A percentile compares a stretch with the other conserved stretches of the same genome.
phyloP scores from a whole-genome alignment of 2,329 filamentous ascomycete genomes.

The Pseudopithomyces maydicus region DNA sequence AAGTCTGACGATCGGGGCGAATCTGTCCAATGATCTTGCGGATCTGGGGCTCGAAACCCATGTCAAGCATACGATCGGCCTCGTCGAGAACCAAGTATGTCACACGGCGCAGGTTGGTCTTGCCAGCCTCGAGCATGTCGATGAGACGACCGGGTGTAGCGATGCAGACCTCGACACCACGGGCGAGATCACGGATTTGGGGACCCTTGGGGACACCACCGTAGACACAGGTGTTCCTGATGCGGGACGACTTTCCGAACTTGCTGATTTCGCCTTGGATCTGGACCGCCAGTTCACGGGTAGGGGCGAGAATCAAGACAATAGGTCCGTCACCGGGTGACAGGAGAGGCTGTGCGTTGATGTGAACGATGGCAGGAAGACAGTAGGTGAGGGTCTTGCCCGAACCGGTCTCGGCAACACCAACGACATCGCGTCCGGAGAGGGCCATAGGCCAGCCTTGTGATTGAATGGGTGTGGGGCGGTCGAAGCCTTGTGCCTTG shows the following conservation, averaged over 20 bases:
- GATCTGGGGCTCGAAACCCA: slow-evolving; percentile 99
- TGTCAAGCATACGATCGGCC: slow-evolving; percentile 99
- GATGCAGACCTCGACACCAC: slow-evolving; percentile 98
- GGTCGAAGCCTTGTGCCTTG: slow-evolving; percentile 94
- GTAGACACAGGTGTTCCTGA: slow-evolving; percentile 98
- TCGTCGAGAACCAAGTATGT: slow-evolving; percentile 98
- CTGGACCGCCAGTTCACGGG: slow-evolving; percentile 96
- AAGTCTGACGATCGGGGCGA: slow-evolving; percentile 95
- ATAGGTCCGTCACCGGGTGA: slow-evolving; percentile 95
- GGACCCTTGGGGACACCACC: slow-evolving; percentile 98
- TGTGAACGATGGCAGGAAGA: slow-evolving; percentile 97
- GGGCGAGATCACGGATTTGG: slow-evolving; percentile 91
- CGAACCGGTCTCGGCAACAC: slow-evolving; percentile 98
- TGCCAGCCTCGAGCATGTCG: slow-evolving; percentile 96
- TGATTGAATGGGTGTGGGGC: slow-evolving; percentile 94
- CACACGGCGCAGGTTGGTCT: slow-evolving; percentile 96
- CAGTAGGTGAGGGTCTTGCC: slow-evolving; percentile 99
- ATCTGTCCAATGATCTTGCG: slow-evolving; percentile 98
- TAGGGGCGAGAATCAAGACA: slow-evolving; percentile 92
- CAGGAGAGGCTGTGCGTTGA: slow-evolving; percentile 97
- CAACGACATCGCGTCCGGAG: slow-evolving; percentile 95
- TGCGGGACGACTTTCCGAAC: slow-evolving; percentile 96
- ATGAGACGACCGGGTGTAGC: slow-evolving; percentile 97
- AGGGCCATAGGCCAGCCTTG: slow-evolving; percentile 99
- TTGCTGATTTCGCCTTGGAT: slow-evolving; percentile 99